These are phyloP conservation scores for Cudoniella acicularis DNA, from an alignment of 495 filamentous ascomycete genomes.

Conservation along the genomic window DNA sequence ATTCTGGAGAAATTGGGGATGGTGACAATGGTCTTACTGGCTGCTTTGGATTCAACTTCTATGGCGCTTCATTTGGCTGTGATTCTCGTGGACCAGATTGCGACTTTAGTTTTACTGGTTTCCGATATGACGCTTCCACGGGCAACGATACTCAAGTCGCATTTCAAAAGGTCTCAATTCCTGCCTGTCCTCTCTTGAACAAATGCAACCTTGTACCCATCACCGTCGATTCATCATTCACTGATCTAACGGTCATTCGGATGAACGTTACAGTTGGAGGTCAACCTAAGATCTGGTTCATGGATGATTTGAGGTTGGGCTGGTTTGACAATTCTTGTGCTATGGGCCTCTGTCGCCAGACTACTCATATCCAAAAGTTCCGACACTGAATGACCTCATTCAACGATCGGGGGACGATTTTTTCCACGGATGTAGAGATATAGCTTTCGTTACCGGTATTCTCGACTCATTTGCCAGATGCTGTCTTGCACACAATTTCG, in stretches of 20 bases:
- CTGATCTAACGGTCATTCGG: constrained; percentile 17
- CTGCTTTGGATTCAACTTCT: constrained; percentile 26
- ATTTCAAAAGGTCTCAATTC: constrained; percentile 2
- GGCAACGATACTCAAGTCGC: neutral
- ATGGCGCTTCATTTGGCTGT: constrained; percentile 25
- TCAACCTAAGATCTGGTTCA: constrained; percentile 25
- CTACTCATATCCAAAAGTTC: constrained; percentile 11
- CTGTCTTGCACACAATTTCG: neutral
- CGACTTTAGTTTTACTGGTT: constrained; percentile 21
- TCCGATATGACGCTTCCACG: constrained; percentile 6
- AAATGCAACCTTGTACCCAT: constrained; percentile 18
- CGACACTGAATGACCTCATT: neutral
- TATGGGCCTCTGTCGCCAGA: constrained; percentile 19
- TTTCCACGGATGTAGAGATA: neutral
- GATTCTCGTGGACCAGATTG: constrained; percentile 23
- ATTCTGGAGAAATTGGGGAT: constrained; percentile 21
- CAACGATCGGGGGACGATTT: neutral
- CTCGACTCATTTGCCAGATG: neutral
- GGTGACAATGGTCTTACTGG: constrained; percentile 21
- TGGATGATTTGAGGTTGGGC: constrained; percentile 25
- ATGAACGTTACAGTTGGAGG: constrained; percentile 22
- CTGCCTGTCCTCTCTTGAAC: constrained; percentile 17
- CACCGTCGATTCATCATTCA: constrained; percentile 12
- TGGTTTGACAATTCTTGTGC: constrained; percentile 25
- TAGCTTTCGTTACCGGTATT: neutral